These are phyloP conservation scores for Boletus pseudopeckii DNA, from an alignment of 768 basidiomycete genomes.

Conservation along the genomic window DNA sequence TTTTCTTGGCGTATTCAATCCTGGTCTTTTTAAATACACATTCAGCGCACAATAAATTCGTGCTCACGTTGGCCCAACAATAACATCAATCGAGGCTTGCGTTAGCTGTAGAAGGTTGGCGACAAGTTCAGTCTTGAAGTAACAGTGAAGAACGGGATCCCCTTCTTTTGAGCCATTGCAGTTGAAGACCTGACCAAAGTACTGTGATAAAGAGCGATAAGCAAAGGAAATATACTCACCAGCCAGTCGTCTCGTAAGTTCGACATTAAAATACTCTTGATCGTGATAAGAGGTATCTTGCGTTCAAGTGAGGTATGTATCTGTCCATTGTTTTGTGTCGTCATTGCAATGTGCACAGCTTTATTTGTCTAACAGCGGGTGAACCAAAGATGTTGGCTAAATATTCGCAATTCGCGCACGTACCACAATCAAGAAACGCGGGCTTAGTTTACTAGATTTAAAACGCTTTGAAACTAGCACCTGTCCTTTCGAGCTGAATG, in stretches of 20 bases:
- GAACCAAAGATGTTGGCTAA: background rate
- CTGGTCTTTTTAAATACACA: constrained; percentile 39
- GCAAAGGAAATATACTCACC: constrained; percentile 42
- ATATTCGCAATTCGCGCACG: constrained; percentile 29
- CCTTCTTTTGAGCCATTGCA: constrained; percentile 83
- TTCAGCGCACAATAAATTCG: background rate
- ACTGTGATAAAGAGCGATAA: constrained; percentile 4
- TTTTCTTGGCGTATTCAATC: constrained; percentile 92
- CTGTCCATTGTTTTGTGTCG: constrained; percentile 58
- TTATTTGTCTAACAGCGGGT: constrained; percentile 41
- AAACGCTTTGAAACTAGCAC: constrained; percentile 85
- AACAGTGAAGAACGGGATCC: constrained; percentile 86
- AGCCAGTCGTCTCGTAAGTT: constrained; percentile 94
- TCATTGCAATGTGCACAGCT: constrained; percentile 75
- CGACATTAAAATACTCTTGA: constrained; percentile 83
- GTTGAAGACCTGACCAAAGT: constrained; percentile 63
- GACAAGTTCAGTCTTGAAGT: constrained; percentile 94
- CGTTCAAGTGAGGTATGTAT: constrained; percentile 65
- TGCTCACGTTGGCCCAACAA: constrained; percentile 74
- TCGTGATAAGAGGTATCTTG: constrained; percentile 86
- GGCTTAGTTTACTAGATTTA: constrained; percentile 89
- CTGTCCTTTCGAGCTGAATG: constrained; percentile 81
- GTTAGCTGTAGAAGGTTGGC: constrained; percentile 80
- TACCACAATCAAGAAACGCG: constrained; percentile 87
- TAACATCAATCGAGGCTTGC: constrained; percentile 67